Base-by-base conservation (phyloP, 495 filamentous ascomycete species). In the Diplogelasinospora grovesii region DNA sequence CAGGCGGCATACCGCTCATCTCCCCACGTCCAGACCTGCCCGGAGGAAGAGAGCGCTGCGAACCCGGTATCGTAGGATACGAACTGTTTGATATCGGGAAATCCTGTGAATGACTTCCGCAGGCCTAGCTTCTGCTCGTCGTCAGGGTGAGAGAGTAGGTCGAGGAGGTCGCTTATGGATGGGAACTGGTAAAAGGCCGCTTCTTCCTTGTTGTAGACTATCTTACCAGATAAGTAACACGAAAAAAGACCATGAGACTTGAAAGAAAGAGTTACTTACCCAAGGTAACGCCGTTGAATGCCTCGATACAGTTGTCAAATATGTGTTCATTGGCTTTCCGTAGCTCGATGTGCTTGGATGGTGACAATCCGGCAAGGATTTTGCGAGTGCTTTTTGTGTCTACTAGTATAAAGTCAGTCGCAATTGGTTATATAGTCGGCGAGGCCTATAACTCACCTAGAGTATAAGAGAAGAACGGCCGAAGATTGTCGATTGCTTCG, bases 11-110 rank as follows among this genome's bases (percentile, higher is more conserved):
- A 78, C 22, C 78, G 64, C 24, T 65, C 61, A 42, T 82, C 78
- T 11, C 78, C 78, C 71, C 78, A 82, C 3, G 70, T 80, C 43
- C 64, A 72, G 18, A 83, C 74, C 8, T 60, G 45, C 8, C 70
- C 67, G n/a, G 52, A 56, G 4, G 57, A 35, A 4, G 66, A 64
- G 34, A 82, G 62, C 33, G 72, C 64, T 11, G 59, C 64, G 53
- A 81, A 82, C 8, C 68, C 60, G 13, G 71, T 70, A 27, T 66
- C 61, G 40, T 65, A 71, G 27, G 75, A 65, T 19, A 66, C 49
- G 1, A 82, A 45, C 31, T 79, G 70, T n/a, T 45, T 38, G 24
- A 68, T 45, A 22, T 41, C 19, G 16, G 45, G 32, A 28, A 57
- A 38, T 25, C 49, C 34, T 14, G 53, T 25, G 39, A 59, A 57